Evolutionary conservation across 1,139 yeast species (phyloP), one percentile per base, ranked within the genome.

Genomic region (Yamadazyma taylorii): DNA sequence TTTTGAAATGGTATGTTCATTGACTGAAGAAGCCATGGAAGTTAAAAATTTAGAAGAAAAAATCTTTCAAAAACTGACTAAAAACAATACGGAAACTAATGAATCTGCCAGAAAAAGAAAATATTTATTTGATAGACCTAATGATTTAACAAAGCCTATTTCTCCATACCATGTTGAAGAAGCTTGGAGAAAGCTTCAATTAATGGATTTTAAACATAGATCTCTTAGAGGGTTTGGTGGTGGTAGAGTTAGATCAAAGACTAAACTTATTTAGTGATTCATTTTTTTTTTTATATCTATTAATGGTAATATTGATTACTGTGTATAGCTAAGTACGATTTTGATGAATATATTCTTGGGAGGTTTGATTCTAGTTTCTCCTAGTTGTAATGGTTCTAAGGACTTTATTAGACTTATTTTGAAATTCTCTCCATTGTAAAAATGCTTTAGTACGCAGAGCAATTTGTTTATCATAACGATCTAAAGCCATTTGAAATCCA

Each of bases 1-100:
- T 0, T 92, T 94, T 66, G 99, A 92, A 60, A 89, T 92, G 56
- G 98, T 92, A 3, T 94, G 98, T 53, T 83, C 94, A 9, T 63
- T 92, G 40, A 92, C 98, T 0, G 97, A 92, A 60, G 88, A 85
- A 51, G 97, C 97, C 0, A 72, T 92, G 61, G 78, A 76, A 43
- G 84, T 92, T 31, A 89, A 90, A 51, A 78, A 75, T 38, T 71
- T 79, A 14, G 94, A 85, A 56, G 86, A 81, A 41, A 59, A 56
- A 36, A 52, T 67, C 25, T 53, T 63, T 15, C 73, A 69, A 41
- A 60, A 61, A 37, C 58, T 56, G 46, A 53, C 48, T 28, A 57
- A 60, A 39, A 51, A 57, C 30, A 51, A 52, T 22, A 45, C 48
- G 34, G 56, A 48, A 26, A 45, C 45, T 29, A 47, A 47, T 35